Evolutionary conservation across 208 protist species (phyloP).

Genomic region (Acanthamoeba lenticulata): DNA sequence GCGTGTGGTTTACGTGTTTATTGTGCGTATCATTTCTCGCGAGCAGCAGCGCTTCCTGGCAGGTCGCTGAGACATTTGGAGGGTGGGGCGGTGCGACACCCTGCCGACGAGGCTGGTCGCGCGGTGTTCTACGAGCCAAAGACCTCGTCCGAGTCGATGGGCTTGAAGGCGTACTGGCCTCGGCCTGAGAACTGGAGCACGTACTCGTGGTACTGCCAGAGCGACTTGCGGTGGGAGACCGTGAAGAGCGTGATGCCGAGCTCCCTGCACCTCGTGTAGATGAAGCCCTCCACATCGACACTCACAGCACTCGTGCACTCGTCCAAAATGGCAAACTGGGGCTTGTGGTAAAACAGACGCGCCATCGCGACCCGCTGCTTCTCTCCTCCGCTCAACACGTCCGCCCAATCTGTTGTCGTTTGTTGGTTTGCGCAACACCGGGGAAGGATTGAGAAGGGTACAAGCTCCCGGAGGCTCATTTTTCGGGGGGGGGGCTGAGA

Average conservation of each 20-base stretch:
- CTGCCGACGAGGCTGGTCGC: neutral
- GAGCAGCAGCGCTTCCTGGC: neutral
- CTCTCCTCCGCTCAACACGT: constrained; percentile 76
- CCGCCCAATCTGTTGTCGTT: constrained; percentile 63
- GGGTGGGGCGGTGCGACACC: neutral
- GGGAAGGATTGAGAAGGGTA: too few species aligned
- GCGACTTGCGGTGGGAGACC: constrained; percentile 82
- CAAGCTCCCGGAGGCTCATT: too few species aligned
- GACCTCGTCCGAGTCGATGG: constrained; percentile 49
- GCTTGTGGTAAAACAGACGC: constrained; percentile 81
- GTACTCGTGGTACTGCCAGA: constrained; percentile 83
- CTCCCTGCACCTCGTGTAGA: constrained; percentile 72
- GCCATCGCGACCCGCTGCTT: constrained; percentile 81
- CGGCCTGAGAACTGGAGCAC: constrained; percentile 83
- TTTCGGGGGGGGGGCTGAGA: neutral
- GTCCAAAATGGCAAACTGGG: constrained; percentile 83
- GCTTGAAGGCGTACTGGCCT: constrained; percentile 74
- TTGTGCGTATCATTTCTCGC: too few species aligned
- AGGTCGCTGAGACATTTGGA: neutral
- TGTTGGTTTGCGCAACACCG: too few species aligned
- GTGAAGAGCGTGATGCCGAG: constrained; percentile 83
- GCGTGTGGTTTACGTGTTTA: too few species aligned
- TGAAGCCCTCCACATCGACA: constrained; percentile 76
- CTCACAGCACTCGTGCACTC: constrained; percentile 83
- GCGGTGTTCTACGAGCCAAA: constrained; percentile 5